phyloP scores from a whole-genome alignment of 2,329 filamentous ascomycete genomes.

The Diplodia scrobiculata region DNA sequence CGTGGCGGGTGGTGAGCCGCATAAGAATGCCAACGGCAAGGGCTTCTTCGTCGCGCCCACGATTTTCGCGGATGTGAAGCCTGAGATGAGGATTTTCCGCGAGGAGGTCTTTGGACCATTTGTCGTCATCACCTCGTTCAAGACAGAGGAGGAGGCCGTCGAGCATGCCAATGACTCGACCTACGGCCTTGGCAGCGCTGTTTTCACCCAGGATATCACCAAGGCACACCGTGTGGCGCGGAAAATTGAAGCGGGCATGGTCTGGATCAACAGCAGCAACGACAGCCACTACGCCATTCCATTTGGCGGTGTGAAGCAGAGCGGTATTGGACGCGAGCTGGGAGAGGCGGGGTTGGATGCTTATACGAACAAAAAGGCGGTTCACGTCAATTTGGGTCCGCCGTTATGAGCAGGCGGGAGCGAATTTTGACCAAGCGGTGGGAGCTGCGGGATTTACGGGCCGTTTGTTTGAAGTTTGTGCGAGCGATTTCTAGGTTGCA shows the following conservation, averaged over 20 bases:
- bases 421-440: neutral
- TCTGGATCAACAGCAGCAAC: constrained; percentile 55
- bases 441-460: constrained; percentile 11
- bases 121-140: constrained; percentile 64
- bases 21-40: constrained; percentile 37
- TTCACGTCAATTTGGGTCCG: constrained; percentile 53
- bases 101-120: constrained; percentile 67
- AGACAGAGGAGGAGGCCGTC: constrained; percentile 56
- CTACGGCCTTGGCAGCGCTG: constrained; percentile 57
- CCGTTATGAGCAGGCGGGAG: constrained; percentile 41
- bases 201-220: constrained; percentile 54
- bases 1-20: constrained; percentile 53
- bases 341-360: constrained; percentile 63
- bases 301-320: constrained; percentile 65
- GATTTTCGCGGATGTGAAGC: constrained; percentile 60
- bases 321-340: constrained; percentile 62
- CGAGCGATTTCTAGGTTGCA: neutral
- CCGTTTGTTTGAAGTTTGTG: neutral
- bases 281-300: constrained; percentile 48
- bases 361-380: constrained; percentile 63
- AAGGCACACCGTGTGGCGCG: constrained; percentile 51
- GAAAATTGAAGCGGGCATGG: constrained; percentile 53
- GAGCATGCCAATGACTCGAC: constrained; percentile 52
- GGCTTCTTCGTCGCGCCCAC: constrained; percentile 63
- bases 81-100: constrained; percentile 57